Base-by-base conservation (phyloP, 441 rosid species). In the Populus hybrid region DNA sequence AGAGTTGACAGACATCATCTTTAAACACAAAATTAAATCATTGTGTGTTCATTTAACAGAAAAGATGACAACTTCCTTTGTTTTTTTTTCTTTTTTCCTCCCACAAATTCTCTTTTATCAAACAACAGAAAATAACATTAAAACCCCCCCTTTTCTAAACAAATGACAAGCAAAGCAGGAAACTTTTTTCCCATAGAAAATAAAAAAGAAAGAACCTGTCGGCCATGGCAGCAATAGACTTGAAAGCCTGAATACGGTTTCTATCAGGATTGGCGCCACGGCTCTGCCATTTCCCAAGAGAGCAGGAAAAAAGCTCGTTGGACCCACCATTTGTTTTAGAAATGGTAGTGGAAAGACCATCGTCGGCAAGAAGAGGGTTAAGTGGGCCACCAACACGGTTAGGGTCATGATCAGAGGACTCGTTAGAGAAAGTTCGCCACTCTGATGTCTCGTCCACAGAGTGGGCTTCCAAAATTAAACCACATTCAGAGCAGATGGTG, bases 401-500 rank as follows among this genome's bases (percentile, higher is more conserved):
- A 69, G 86, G 89, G 73, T 86, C 87, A 69, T 85, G 79, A 74
- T 81, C 89, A 31, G 76, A 75, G 33, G 83, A 78, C 64, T 86
- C 85, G 76, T 81, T 84, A 45, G 87, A 76, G 74, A 86, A 88
- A 73, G 81, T 85, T 10, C 88, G 77, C 89, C 88, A 86, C 82
- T 88, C 91, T n/a, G 88, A 84, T 42, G 83, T 84, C 74, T 84
- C 87, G 72, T 88, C 91, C 28, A 86, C 79, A 76, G 84, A 82
- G 83, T 86, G 86, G 1, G 83, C 69, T 81, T 86, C 91, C 56
- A 86, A 75, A 20, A 88, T 76, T 7, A 88, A 86, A 7, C 88
- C 89, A 50, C 89, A 88, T 81, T 88, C 86, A 2, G 89, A 86
- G 79, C 89, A 88, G 33, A 88, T 82, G 21, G 84, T 80, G 77